Evolutionary conservation across 805 yeast genomes (phyloP).

Genomic region (Candida michaelii): DNA sequence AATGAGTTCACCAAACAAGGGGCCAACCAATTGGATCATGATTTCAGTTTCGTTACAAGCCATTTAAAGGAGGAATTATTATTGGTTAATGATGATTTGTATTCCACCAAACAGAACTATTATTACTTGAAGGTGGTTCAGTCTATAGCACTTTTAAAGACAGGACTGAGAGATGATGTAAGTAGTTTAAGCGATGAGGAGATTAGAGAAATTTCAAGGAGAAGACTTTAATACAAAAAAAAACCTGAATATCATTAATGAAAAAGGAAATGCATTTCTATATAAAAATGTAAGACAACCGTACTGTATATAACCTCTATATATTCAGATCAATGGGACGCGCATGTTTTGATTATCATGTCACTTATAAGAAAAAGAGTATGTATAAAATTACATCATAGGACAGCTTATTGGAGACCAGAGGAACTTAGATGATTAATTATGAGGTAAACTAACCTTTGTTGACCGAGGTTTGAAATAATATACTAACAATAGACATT

Average conservation of each 20-base stretch:
- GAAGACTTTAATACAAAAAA: constrained; percentile 21
- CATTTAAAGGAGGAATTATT: constrained; percentile 21
- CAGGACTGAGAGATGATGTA: constrained; percentile 21
- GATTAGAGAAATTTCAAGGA: constrained; percentile 25
- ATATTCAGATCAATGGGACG: neutral
- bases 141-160: constrained; percentile 28
- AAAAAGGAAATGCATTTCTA: no score
- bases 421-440: no score
- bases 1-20: constrained; percentile 36
- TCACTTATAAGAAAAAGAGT: constrained; percentile 29
- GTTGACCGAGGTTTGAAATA: no score
- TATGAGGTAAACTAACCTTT: no score
- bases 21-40: constrained; percentile 30
- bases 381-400: constrained; percentile 13
- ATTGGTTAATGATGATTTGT: constrained; percentile 10
- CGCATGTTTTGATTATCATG: constrained; percentile 15
- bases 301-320: neutral
- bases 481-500: constrained; percentile 14
- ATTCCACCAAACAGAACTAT: constrained; percentile 22
- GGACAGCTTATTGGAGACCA: no score
- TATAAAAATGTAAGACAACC: no score
- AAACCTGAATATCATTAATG: neutral
- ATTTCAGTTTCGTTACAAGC: constrained; percentile 23
- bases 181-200: constrained; percentile 20
- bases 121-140: constrained; percentile 26